These are phyloP conservation scores for Stagonosporopsis tanaceti DNA, from an alignment of 2,329 filamentous ascomycete species.

Conservation along the genomic window DNA sequence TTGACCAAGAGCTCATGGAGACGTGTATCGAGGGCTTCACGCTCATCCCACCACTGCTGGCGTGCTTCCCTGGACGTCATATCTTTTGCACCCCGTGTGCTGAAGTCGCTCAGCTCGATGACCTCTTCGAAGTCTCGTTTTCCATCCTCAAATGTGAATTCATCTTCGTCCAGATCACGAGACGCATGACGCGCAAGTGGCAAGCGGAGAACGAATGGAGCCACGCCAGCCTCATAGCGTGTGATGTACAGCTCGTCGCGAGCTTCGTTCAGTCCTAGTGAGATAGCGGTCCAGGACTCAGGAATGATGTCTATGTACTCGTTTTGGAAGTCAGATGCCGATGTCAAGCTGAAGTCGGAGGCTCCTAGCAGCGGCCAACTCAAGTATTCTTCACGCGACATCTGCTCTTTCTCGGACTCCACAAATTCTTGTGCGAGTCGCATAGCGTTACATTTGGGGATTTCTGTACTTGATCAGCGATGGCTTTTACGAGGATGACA, in stretches of 20 bases:
- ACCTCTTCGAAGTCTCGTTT: conserved; percentile 83
- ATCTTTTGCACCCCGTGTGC: conserved; percentile 76
- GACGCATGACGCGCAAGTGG: conserved; percentile 84
- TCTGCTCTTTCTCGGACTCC: conserved; percentile 57
- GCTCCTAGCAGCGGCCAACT: conserved; percentile 52
- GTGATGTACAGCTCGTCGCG: conserved; percentile 86
- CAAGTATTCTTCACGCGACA: conserved; percentile 46
- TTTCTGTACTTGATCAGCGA: conserved; percentile 58
- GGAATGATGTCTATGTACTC: conserved; percentile 89
- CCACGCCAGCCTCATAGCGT: conserved; percentile 77
- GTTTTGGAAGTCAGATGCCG: conserved; percentile 68
- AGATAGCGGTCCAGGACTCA: conserved; percentile 82
- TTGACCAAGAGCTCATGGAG: conserved; percentile 81
- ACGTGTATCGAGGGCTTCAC: conserved; percentile 79
- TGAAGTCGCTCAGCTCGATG: conserved; percentile 81
- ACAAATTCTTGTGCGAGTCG: conserved; percentile 68
- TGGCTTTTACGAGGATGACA: not conserved
- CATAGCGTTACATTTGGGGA: conserved; percentile 74
- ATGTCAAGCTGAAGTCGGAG: conserved; percentile 47
- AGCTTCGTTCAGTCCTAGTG: conserved; percentile 82
- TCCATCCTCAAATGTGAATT: conserved; percentile 84
- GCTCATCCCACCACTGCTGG: conserved; percentile 87
- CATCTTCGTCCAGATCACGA: conserved; percentile 79
- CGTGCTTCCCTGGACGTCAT: conserved; percentile 78
- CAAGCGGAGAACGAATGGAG: conserved; percentile 85